Base-by-base conservation (phyloP, 2,329 filamentous ascomycete genomes). In the Aspergillus alliaceus region DNA sequence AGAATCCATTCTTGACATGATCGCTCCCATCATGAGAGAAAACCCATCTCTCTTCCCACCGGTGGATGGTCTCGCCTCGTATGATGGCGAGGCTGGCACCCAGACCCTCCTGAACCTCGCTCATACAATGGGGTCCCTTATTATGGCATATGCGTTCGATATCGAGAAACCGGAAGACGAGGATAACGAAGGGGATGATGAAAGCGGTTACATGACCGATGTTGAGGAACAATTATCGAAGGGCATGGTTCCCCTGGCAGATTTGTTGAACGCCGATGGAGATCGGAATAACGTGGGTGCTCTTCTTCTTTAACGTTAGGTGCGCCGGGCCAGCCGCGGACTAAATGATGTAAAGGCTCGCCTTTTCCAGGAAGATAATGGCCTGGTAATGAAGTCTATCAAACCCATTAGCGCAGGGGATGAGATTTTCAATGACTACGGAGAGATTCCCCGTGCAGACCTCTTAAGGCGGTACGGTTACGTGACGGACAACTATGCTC, bases 61-160 rank as follows among this genome's bases (percentile, higher is more conserved):
- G 11, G 31, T 65, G 50, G 61, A 61, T 60, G 72, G 63, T 59
- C 74, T 81, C 66, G 75, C 64, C 63, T 79, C 58, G 67, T 79
- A 58, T 64, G 61, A 77, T 67, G 63, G 73, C 67, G 61, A 73
- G 64, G 56, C 72, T 54, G 64, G 79, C 20, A 63, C 82, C 54
- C 75, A 78, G 54, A 73, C 80, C 24, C 74, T 87, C 12, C 67
- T 88, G 3, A 66, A 75, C 15, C 72, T 86, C 18, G 89, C 90
- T 52, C 91, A 96, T 71, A 82, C 86, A 8, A 93, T 96, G 87
- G 92, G 90, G 1, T 93, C 89, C 59, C 86, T 89, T 15, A 93
- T 96, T 64, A 96, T 96, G 91, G 89, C 91, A 0, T 96, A 96
- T 70, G 91, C 91, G 0, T 96, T 96, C 70, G 92, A 96, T 64